A percentile compares a stretch with the other conserved stretches of the same genome.
phyloP scores from a whole-genome alignment of 805 yeast genomes.

The Peterozyma xylosa region DNA sequence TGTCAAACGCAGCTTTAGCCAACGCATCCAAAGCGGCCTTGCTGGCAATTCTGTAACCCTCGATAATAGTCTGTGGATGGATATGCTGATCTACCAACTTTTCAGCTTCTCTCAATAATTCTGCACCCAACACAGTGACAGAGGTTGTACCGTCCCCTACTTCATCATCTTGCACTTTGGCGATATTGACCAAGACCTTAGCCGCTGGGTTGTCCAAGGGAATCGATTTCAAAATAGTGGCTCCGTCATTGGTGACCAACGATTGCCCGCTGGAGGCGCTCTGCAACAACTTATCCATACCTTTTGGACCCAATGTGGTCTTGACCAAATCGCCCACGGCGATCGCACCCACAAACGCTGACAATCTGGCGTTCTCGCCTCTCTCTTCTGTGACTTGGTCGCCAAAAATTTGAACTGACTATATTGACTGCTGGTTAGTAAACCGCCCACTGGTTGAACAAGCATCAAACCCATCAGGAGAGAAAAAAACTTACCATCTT shows the following conservation, averaged over 20 bases:
- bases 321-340: conserved; percentile 98
- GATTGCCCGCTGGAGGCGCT: conserved; percentile 75
- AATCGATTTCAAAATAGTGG: conserved; percentile 88
- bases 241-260: conserved; percentile 95
- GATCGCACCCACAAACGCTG: conserved; percentile 96
- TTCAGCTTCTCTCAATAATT: conserved; percentile 90
- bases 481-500: not conserved
- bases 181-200: conserved; percentile 85
- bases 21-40: conserved; percentile 80
- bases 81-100: conserved; percentile 84
- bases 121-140: conserved; percentile 87
- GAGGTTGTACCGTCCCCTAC: conserved; percentile 99
- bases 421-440: not conserved
- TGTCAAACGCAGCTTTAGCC: conserved; percentile 68
- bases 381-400: conserved; percentile 97
- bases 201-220: conserved; percentile 98
- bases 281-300: conserved; percentile 94
- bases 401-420: conserved; percentile 89
- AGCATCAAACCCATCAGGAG: not conserved
- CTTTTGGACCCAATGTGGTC: conserved; percentile 93
- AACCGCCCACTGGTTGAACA: not conserved
- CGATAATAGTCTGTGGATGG: conserved; percentile 96
- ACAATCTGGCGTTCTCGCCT: conserved; percentile 95
- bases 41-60: conserved; percentile 88
- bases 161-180: conserved; percentile 96